phyloP scores from a whole-genome alignment of 2,329 filamentous ascomycete genomes.

The Aspergillus carbonarius region DNA sequence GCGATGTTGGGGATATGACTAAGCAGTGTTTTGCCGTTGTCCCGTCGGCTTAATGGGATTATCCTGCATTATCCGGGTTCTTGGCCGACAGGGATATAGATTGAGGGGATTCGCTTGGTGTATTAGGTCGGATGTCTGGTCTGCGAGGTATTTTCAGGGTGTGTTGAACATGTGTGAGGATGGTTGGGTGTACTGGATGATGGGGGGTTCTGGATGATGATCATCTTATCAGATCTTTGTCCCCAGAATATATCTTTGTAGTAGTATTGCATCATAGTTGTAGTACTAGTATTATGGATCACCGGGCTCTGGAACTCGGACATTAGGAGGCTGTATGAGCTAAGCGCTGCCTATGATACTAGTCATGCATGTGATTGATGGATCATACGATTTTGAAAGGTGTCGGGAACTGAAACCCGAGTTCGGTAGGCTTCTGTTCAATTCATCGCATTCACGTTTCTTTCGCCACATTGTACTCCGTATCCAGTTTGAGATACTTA shows the following conservation, averaged over 20 bases:
- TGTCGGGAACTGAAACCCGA: no score
- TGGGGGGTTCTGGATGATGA: not conserved
- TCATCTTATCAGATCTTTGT: not conserved
- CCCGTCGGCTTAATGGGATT: slow-evolving; percentile 2
- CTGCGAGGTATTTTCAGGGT: not conserved
- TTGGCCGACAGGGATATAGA: not conserved
- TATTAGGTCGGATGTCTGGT: not conserved
- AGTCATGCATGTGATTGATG: no score
- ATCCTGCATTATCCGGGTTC: not conserved
- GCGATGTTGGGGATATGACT: not conserved
- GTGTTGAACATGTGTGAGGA: not conserved
- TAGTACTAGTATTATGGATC: no score
- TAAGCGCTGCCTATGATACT: no score
- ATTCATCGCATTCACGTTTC: no score
- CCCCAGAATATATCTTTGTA: not conserved
- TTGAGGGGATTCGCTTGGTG: not conserved
- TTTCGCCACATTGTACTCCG: no score
- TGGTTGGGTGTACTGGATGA: not conserved
- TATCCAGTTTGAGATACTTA: no score
- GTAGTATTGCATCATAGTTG: not conserved
- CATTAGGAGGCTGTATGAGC: no score
- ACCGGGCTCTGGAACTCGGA: no score
- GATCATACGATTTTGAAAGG: no score
- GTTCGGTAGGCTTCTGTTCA: no score
- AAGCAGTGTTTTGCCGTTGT: slow-evolving; percentile 2